Percentiles rank a stretch among this genome's conserved stretches.
Evolutionary conservation across 2,329 filamentous ascomycete species (phyloP).

Genomic region (Emergomyces africanus): DNA sequence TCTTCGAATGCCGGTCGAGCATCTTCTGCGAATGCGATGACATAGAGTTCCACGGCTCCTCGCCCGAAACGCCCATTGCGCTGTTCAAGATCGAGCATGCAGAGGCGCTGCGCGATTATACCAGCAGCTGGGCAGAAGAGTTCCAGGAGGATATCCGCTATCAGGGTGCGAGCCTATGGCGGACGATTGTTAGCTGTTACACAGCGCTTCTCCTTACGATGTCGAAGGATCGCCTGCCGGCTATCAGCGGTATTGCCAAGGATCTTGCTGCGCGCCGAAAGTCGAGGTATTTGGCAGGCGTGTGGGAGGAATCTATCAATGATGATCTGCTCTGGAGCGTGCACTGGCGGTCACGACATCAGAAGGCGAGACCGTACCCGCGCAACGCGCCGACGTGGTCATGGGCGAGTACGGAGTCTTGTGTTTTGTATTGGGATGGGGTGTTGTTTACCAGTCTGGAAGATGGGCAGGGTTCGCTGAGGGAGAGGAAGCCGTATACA

Average conservation of each 20-base stretch:
- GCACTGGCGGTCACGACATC: background rate
- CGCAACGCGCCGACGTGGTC: background rate
- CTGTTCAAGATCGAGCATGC: background rate
- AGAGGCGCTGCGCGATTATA: background rate
- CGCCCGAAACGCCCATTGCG: background rate
- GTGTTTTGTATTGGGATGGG: background rate
- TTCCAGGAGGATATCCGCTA: background rate
- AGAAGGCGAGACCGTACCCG: background rate
- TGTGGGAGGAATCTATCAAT: background rate
- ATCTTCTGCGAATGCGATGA: background rate
- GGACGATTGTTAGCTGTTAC: background rate
- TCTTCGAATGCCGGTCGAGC: background rate
- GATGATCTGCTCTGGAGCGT: background rate
- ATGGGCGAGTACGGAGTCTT: background rate
- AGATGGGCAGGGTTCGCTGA: background rate
- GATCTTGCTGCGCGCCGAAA: background rate
- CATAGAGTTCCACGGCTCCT: background rate
- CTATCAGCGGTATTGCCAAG: conserved; percentile 1
- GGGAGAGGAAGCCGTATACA: background rate
- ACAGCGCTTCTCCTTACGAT: background rate
- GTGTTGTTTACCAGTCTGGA: background rate
- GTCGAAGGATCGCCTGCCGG: background rate
- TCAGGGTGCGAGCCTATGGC: background rate
- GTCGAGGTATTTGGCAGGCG: background rate
- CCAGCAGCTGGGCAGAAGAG: background rate